Conservation (phyloP, 805 yeast species). For the Isabelozyma gotoi region DNA sequence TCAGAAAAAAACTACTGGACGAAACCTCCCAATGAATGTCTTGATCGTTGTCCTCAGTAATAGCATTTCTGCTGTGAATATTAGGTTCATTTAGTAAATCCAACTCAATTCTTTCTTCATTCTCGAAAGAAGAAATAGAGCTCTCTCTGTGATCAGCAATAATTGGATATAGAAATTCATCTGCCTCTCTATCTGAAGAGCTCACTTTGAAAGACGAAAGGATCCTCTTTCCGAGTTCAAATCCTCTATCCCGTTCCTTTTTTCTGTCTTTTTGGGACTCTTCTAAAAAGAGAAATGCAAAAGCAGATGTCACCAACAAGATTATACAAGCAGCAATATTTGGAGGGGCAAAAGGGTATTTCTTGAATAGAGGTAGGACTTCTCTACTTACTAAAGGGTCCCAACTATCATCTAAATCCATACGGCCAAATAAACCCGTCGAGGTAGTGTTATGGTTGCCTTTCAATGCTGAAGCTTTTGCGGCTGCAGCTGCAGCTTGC, state of each 20-base stretch:
- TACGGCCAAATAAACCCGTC: not conserved
- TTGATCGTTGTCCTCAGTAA: too few species aligned
- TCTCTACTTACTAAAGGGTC: too few species aligned
- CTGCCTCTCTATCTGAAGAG: constrained; percentile 4
- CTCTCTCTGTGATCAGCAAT: too few species aligned
- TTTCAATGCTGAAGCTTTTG: too few species aligned
- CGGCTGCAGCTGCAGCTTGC: too few species aligned
- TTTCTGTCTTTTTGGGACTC: constrained; percentile 49
- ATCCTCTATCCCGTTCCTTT: constrained; percentile 42
- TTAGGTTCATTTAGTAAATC: too few species aligned
- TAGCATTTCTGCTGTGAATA: too few species aligned
- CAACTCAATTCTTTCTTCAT: too few species aligned
- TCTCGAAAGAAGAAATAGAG: too few species aligned
- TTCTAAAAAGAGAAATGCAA: constrained; percentile 49
- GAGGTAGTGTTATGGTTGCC: constrained; percentile 14
- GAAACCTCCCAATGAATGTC: too few species aligned
- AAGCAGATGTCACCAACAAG: constrained; percentile 31
- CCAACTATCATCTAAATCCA: not conserved
- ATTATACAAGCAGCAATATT: constrained; percentile 44
- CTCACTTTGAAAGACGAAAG: constrained; percentile 14
- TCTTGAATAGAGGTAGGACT: constrained; percentile 7
- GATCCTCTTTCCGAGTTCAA: constrained; percentile 43
- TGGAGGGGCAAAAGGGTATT: constrained; percentile 52
- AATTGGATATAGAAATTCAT: too few species aligned
- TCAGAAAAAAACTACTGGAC: constrained; percentile 20